A percentile compares a stretch with the other conserved stretches of the same genome.
Conservation (phyloP, 305 asterid species). For the Fraxinus platypoda region DNA sequence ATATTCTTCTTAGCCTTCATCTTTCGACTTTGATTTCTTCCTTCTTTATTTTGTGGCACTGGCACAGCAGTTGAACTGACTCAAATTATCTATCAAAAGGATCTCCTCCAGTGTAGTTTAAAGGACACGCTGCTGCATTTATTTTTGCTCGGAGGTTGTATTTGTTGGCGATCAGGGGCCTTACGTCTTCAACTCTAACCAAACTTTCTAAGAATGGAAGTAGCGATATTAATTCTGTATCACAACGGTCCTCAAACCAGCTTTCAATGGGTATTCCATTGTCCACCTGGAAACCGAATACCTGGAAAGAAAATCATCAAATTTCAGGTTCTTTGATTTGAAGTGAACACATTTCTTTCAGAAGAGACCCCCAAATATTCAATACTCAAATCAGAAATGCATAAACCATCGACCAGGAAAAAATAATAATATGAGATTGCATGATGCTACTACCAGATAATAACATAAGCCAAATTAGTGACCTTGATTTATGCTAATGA, state of each 20-base stretch:
- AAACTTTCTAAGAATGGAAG: conserved; percentile 88
- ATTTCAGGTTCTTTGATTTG: neutral
- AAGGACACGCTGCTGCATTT: conserved; percentile 70
- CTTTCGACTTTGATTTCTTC: neutral
- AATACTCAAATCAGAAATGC: neutral
- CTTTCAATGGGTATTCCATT: conserved; percentile 96
- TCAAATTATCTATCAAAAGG: conserved; percentile 41
- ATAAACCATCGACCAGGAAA: neutral
- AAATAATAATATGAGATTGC: neutral
- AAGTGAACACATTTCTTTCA: neutral
- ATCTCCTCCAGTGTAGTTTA: conserved; percentile 39
- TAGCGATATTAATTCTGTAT: conserved; percentile 55
- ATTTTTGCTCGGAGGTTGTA: conserved; percentile 73
- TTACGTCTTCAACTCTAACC: conserved; percentile 74
- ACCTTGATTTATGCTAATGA: neutral
- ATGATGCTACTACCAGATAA: neutral
- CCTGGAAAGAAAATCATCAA: conserved; percentile 44
- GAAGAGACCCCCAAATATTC: neutral
- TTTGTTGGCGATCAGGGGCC: conserved; percentile 70
- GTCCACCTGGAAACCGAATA: conserved; percentile 97
- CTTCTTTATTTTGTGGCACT: neutral
- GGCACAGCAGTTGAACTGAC: neutral
- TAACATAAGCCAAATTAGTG: neutral
- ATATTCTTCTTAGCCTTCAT: neutral
- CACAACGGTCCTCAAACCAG: conserved; percentile 88